Conservation (phyloP, 495 filamentous ascomycete species). For the Xylaria sp. region DNA sequence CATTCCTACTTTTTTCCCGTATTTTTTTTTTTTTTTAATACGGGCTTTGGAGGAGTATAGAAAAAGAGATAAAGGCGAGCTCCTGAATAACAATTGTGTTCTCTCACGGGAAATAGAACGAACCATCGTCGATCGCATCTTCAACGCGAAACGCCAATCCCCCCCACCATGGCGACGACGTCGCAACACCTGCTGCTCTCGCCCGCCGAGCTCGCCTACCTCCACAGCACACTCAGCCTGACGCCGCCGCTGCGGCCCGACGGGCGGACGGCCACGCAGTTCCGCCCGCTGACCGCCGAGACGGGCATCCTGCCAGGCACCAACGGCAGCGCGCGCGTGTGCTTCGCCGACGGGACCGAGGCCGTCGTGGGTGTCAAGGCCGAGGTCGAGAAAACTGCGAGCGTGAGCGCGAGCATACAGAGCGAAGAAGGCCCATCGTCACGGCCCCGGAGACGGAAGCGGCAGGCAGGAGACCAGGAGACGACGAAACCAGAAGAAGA, state of each 20-base stretch:
- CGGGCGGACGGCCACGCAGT: slow-evolving; percentile 79
- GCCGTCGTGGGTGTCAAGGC: slow-evolving; percentile 94
- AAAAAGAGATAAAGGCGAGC: not conserved
- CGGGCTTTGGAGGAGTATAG: not conserved
- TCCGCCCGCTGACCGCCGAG: slow-evolving; percentile 90
- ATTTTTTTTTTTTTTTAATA: no score
- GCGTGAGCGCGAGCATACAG: slow-evolving; percentile 26
- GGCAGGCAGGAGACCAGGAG: slow-evolving; percentile 15
- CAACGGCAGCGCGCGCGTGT: slow-evolving; percentile 91
- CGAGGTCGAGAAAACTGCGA: slow-evolving; percentile 78
- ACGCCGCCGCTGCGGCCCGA: slow-evolving; percentile 89
- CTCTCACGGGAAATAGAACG: not conserved
- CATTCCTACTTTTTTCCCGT: no score
- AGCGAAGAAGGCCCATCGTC: slow-evolving; percentile 23
- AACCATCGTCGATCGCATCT: not conserved
- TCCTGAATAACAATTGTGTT: not conserved
- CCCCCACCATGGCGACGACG: slow-evolving; percentile 37
- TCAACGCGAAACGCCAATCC: not conserved
- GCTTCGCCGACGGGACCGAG: slow-evolving; percentile 94
- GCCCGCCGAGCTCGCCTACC: slow-evolving; percentile 94
- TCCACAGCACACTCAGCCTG: slow-evolving; percentile 83
- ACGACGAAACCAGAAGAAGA: slow-evolving; percentile 30
- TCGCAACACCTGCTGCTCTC: slow-evolving; percentile 73
- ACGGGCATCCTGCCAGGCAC: slow-evolving; percentile 85
- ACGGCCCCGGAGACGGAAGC: slow-evolving; percentile 38